A percentile compares a stretch with the other conserved stretches of the same genome.
Evolutionary conservation across 1,139 yeast genomes (phyloP).

Genomic region (Diutina scorzettiae): DNA sequence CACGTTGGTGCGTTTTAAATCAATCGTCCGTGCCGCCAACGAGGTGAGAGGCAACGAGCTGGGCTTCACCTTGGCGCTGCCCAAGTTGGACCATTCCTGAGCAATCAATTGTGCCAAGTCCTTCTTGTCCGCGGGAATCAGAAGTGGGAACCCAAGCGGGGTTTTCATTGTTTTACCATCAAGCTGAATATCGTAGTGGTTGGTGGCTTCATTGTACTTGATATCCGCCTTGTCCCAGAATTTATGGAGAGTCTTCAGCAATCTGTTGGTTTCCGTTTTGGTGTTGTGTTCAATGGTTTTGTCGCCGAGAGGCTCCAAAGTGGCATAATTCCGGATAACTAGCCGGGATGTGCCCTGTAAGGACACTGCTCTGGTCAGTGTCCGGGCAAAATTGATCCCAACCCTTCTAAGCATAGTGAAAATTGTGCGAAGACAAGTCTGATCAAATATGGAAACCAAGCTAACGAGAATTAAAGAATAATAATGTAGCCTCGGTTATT

Average conservation of each 20-base stretch:
- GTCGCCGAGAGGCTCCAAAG: neutral
- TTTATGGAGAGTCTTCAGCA: conserved; percentile 57
- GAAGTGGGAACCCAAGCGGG: conserved; percentile 64
- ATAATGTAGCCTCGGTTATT: too few species aligned
- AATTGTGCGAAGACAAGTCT: too few species aligned
- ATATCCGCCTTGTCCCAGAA: conserved; percentile 62
- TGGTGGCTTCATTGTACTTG: conserved; percentile 16
- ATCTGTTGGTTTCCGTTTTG: conserved; percentile 53
- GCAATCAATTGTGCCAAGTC: conserved; percentile 63
- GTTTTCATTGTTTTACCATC: conserved; percentile 75
- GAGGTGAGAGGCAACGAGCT: conserved; percentile 82
- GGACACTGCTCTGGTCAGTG: neutral
- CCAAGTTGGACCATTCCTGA: conserved; percentile 80
- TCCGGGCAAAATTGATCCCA: neutral
- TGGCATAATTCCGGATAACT: neutral
- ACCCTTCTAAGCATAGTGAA: conserved; percentile 5
- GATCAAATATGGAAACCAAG: too few species aligned
- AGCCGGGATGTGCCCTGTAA: neutral
- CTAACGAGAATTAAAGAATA: too few species aligned
- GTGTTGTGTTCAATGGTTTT: conserved; percentile 21
- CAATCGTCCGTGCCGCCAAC: conserved; percentile 75
- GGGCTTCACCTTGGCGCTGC: conserved; percentile 63
- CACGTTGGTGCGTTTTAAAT: conserved; percentile 29
- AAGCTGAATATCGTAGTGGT: conserved; percentile 42
- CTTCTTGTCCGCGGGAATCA: conserved; percentile 49